Base-by-base conservation (phyloP, 2,329 filamentous ascomycete species). In the Fusarium staphyleae region DNA sequence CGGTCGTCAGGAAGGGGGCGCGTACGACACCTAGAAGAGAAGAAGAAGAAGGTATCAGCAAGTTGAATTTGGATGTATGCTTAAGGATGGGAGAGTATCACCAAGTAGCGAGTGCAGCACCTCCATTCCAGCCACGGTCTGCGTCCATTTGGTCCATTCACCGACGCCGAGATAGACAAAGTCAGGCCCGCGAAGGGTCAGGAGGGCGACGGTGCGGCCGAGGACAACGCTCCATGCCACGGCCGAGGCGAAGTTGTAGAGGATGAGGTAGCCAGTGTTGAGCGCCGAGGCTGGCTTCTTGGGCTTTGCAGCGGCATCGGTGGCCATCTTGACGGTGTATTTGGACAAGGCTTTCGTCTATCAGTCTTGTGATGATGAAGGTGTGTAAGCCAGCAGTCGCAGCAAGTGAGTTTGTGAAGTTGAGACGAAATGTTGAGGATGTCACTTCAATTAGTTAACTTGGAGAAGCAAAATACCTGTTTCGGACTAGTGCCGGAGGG, bases 101-200 rank as follows among this genome's bases (percentile, higher is more conserved):
- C 93, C 90, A 28, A 90, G 74, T 1, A 90, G 72, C 41, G 90
- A 88, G 77, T 98, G 93, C 57, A 92, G 68, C 39, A 98, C 83
- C 77, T 99, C 95, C 71, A 97, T 78, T 36, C 85, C 75, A 1
- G 95, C 95, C 47, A 91, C 74, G 3, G 89, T 95, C 80, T 99
- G 95, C 49, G 90, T 93, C 83, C 85, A 87, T 68, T 88, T 87
- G 39, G 86, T 85, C 72, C 87, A 92, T 44, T 83, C 76, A 62
- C 89, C 88, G 8, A 86, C 81, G 35, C 78, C 81, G 5, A 78
- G 71, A 68, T 86, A 88, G 40, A 90, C 86, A 46, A 81, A 77
- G 13, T 77, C 75, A 47, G 85, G 82, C 8, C 84, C 83, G n/a
- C 77, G 72, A 18, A 79, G 65, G 16, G 80, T 70, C 16, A 88